Conservation (phyloP, 2,329 filamentous ascomycete genomes). For the Penicillium freii region DNA sequence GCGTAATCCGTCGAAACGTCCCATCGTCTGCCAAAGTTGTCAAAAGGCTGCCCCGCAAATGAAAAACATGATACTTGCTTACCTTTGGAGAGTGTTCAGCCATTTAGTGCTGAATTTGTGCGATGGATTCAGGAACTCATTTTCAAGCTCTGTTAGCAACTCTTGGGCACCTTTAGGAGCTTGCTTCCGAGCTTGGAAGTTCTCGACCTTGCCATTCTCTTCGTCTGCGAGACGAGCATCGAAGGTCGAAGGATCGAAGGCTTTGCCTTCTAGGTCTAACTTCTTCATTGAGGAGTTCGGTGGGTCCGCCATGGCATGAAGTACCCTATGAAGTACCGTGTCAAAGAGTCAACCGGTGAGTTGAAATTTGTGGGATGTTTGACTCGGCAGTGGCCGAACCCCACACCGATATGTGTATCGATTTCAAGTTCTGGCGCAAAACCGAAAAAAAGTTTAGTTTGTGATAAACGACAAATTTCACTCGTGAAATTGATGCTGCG, state of each 20-base stretch:
- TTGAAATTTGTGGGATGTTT: slow-evolving; percentile 1
- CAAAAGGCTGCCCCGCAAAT: slow-evolving; percentile 8
- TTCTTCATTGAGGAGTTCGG: slow-evolving; percentile 30
- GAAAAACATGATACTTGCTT: slow-evolving; percentile 38
- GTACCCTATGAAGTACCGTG: neutral
- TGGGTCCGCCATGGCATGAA: slow-evolving; percentile 26
- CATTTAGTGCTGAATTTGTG: slow-evolving; percentile 77
- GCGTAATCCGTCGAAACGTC: slow-evolving; percentile 75
- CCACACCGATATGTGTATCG: slow-evolving; percentile 9
- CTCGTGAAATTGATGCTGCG: neutral
- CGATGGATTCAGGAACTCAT: slow-evolving; percentile 75
- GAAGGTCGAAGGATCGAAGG: slow-evolving; percentile 25
- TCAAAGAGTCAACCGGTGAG: too few relatives aligned
- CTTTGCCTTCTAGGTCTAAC: slow-evolving; percentile 28
- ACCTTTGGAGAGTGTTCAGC: slow-evolving; percentile 85
- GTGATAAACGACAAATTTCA: neutral
- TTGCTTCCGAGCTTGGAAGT: slow-evolving; percentile 44
- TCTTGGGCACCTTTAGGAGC: slow-evolving; percentile 52
- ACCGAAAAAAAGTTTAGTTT: neutral
- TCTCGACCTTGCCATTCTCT: slow-evolving; percentile 32
- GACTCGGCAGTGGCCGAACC: slow-evolving; percentile 12
- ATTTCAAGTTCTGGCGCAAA: neutral
- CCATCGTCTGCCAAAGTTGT: slow-evolving; percentile 59
- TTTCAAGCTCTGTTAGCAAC: slow-evolving; percentile 69
- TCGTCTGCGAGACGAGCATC: slow-evolving; percentile 33